Base-by-base conservation (phyloP, 1,284 basidiomycete species). In the Trichosporon asahii region DNA sequence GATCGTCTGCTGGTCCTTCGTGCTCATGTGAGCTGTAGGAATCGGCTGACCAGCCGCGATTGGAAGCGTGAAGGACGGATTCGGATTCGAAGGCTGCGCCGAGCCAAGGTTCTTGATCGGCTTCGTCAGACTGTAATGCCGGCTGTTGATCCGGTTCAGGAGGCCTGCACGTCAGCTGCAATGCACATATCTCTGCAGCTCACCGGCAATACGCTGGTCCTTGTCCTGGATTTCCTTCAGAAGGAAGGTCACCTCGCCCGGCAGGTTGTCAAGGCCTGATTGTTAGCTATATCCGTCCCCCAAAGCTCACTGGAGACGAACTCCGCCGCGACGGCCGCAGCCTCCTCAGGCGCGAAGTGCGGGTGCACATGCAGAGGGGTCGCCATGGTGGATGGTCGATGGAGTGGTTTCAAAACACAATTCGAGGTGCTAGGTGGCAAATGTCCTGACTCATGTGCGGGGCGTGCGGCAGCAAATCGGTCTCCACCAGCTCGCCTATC, bases 251-350 rank as follows among this genome's bases (percentile, higher is more conserved):
- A 92, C 88, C 80, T 92, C 91, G 67, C 86, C 87, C 0, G 90
- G 90, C 57, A 92, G 84, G 77, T 92, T 92, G 74, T 93, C 91
- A 33, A 93, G 85, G 75, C 88, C 91, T 91, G 78, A 11, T 6
- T 14, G 35, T 21, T 18, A 49, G 53, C 31, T 21, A 29, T 14
- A 33, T 40, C 27, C 35, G 49, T 49, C 15, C 4, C 55, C 33
- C n/a, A 29, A 11, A 3, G 85, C 89, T 83, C 71, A 91, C 90
- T 90, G 12, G 86, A 85, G 14, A 91, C 88, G 75, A 88, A 90
- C 78, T 91, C 90, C 25, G 88, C 85, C 2, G 90, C 89, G 57
- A 90, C 87, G 46, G 85, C 84, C 15, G 89, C 89, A 9, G 90
- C 90, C 79, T 91, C 90, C 78, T 91, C 90, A 61, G 89, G 80